Base-by-base conservation (phyloP, 1,139 yeast genomes). In the Chernovozyma aurita region DNA sequence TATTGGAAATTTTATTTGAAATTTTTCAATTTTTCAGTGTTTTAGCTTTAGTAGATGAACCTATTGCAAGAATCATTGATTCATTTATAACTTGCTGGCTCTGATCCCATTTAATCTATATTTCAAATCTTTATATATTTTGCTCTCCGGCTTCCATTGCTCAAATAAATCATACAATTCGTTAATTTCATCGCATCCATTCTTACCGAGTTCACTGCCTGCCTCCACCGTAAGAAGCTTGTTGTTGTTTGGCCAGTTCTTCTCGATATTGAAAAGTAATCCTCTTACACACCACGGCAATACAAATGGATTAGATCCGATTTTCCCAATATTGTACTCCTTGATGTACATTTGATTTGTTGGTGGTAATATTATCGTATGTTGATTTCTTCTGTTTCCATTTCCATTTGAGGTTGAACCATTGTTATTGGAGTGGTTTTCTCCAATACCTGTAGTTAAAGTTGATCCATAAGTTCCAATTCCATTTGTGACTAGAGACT, bases 221-320 rank as follows among this genome's bases (percentile, higher is more conserved):
- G 48, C 50, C 17, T 52, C 59, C 3, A 59, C 63, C 30, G 56
- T 47, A 4, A 56, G 39, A 9, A 52, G 42, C 41, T 55, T 58
- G 39, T 51, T 55, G 29, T 60, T 53, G 38, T 55, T 57, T 29
- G 72, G 73, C 75, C 75, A 69, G 44, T 70, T 80, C 73, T 57
- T 66, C 43, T 88, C 82, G 46, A 76, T 73, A 45, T 75, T 76
- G 44, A 74, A 75, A 25, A 88, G 61, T 31, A 90, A 61, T 0
- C 97, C 96, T 31, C 96, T 66, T 59, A 87, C 74, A 50, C 95
- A 85, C 97, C 97, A 90, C 1, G 97, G 97, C 25, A 90, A 63
- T 36, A 85, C 77, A 52, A 76, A 90, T 1, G 97, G 96, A 56
- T 90, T 88, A 32, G 76, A 63, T 2, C 87, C 87, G 9, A 82